These are phyloP conservation scores for Calvatia gigantea DNA, from an alignment of 768 basidiomycete genomes.

Conservation along the genomic window DNA sequence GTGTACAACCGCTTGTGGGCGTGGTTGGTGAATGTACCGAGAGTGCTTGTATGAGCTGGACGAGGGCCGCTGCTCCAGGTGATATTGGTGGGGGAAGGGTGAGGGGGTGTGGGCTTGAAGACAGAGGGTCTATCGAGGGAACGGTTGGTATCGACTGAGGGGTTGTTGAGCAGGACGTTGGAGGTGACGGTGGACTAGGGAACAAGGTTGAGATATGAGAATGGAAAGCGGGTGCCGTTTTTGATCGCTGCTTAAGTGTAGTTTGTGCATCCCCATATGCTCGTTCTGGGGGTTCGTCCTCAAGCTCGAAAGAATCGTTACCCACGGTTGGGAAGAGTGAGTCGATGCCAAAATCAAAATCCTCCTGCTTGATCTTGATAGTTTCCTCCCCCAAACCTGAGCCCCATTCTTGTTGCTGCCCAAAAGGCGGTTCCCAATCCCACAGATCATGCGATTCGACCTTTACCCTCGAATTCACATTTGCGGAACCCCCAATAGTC, in stretches of 20 bases:
- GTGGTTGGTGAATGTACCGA: conserved; percentile 11
- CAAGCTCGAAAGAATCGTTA: conserved; percentile 4
- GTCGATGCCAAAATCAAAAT: conserved; percentile 33
- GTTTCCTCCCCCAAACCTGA: conserved; percentile 30
- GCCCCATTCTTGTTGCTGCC: conserved; percentile 16
- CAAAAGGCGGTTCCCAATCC: conserved; percentile 38
- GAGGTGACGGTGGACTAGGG: conserved; percentile 32
- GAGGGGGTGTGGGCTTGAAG: not conserved
- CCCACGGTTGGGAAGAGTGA: conserved; percentile 25
- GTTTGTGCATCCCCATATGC: not conserved
- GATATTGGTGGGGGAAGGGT: conserved; percentile 19
- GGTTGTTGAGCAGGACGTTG: conserved; percentile 1
- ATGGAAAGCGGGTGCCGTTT: conserved; percentile 1
- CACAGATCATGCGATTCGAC: conserved; percentile 41
- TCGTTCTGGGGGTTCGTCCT: not conserved
- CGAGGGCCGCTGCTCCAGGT: conserved; percentile 9
- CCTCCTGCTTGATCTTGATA: conserved; percentile 45
- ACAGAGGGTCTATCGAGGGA: not conserved
- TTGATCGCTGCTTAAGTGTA: not conserved
- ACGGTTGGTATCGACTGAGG: not conserved
- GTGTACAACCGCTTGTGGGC: not conserved
- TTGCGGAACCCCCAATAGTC: not conserved
- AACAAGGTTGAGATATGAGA: conserved; percentile 39
- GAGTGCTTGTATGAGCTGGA: conserved; percentile 8
- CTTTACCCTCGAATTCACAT: conserved; percentile 31